A percentile compares a stretch with the other conserved stretches of the same genome.
Evolutionary conservation across 2,329 filamentous ascomycete genomes (phyloP).

Genomic region (Exophiala xenobiotica): DNA sequence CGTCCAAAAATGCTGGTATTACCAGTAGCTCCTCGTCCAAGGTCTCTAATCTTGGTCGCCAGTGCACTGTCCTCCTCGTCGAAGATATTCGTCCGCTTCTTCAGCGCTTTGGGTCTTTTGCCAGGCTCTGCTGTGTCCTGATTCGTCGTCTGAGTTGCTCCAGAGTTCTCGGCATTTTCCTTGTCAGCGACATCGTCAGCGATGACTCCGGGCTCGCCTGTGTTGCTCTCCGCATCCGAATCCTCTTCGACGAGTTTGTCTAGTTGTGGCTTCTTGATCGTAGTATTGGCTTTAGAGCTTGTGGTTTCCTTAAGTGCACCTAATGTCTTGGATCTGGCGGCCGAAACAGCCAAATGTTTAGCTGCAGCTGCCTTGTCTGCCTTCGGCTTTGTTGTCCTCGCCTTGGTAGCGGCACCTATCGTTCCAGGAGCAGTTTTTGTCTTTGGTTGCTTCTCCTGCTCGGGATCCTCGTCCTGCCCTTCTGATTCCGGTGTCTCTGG

Average conservation of each 20-base stretch:
- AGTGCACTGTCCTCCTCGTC: conserved; percentile 67
- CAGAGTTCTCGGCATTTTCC: conserved; percentile 13
- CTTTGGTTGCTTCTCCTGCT: conserved; percentile 28
- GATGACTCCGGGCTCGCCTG: background rate
- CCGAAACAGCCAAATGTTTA: conserved; percentile 8
- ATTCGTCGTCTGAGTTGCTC: conserved; percentile 28
- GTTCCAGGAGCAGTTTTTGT: conserved; percentile 33
- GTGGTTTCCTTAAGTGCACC: conserved; percentile 41
- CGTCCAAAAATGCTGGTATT: conserved; percentile 24
- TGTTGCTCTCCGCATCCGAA: conserved; percentile 16
- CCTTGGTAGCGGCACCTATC: conserved; percentile 27
- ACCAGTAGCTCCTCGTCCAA: conserved; percentile 25
- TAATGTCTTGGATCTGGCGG: conserved; percentile 8
- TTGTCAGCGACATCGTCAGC: conserved; percentile 11
- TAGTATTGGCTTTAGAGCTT: conserved; percentile 38
- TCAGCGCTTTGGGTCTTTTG: conserved; percentile 71
- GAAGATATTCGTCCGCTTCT: conserved; percentile 62
- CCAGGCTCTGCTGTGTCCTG: conserved; percentile 31
- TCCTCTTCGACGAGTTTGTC: conserved; percentile 34
- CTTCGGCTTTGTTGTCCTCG: conserved; percentile 1
- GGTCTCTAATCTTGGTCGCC: conserved; percentile 34
- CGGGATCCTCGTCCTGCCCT: conserved; percentile 29
- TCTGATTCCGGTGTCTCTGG: conserved; percentile 43
- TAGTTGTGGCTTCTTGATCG: conserved; percentile 28
- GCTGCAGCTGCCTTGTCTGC: conserved; percentile 8